Evolutionary conservation across 257 asterid genomes (phyloP).

Genomic region (Petrea volubilis): DNA sequence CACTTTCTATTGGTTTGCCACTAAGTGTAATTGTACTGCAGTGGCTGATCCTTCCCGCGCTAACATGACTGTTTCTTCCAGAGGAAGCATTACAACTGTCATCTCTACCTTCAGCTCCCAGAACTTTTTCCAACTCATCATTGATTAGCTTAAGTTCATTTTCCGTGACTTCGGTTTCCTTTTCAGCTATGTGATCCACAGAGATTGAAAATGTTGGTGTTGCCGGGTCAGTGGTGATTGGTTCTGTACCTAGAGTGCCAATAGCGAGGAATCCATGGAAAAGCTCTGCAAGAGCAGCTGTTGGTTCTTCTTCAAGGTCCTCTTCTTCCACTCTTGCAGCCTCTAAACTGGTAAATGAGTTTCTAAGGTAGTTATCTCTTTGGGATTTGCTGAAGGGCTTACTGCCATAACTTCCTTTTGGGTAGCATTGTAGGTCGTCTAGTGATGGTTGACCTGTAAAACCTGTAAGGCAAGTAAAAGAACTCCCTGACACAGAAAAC

Average conservation of each 20-base stretch:
- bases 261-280: slow-evolving; percentile 97
- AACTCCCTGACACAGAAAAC: slow-evolving; percentile 19
- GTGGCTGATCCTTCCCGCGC: slow-evolving; percentile 73
- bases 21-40: slow-evolving; percentile 68
- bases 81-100: slow-evolving; percentile 58
- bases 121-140: slow-evolving; percentile 89
- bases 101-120: slow-evolving; percentile 58
- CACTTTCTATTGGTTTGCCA: slow-evolving; percentile 58
- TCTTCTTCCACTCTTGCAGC: slow-evolving; percentile 57
- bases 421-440: slow-evolving; percentile 48
- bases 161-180: slow-evolving; percentile 80
- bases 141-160: slow-evolving; percentile 76
- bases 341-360: slow-evolving; percentile 68
- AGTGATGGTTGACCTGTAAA: slow-evolving; percentile 62
- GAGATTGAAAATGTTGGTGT: slow-evolving; percentile 81
- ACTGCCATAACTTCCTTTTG: slow-evolving; percentile 29
- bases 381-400: slow-evolving; percentile 51
- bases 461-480: slow-evolving; percentile 59
- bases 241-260: slow-evolving; percentile 85
- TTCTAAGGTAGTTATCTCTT: slow-evolving; percentile 56
- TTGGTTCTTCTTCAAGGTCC: slow-evolving; percentile 56
- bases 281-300: slow-evolving; percentile 63
- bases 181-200: slow-evolving; percentile 76
- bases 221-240: slow-evolving; percentile 46
- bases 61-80: slow-evolving; percentile 81